Base-by-base conservation (phyloP, 2,329 filamentous ascomycete genomes). In the Curvularia lunata region DNA sequence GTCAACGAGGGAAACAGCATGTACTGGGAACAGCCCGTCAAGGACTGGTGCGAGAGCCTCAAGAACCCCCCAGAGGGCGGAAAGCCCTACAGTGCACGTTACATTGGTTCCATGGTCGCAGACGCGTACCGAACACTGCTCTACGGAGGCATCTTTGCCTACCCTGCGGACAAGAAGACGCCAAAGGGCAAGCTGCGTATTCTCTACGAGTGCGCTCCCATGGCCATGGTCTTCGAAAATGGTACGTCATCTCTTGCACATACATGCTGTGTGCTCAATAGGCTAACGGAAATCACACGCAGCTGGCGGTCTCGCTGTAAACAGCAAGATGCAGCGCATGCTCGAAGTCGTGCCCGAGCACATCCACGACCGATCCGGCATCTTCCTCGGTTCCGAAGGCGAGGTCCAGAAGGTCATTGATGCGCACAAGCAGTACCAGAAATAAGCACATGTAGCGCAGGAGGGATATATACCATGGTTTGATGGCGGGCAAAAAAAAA, bases 201-300 rank as follows among this genome's bases (percentile, higher is more conserved):
- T 67, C 78, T 99, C 70, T 99, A 99, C 80, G 95, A 99, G 83
- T 99, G 95, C 76, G 95, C 95, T 13, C 95, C 95, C 38, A 99
- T 99, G 95, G 95, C 95, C 23, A 91, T 98, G 89, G 86, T 99
- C 6, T 98, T 99, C 78, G 95, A 99, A 81, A 97, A 99, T 80
- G 95, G 91, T 94, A 79, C 80, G 88, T 82, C n/a, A 41, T 9
- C 16, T 21, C 10, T 3, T 9, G 10, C 8, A 30, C 4, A 30
- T 30, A 19, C 16, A 4, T 4, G 3, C 10, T 32, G 30, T 12
- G 2, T 63, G 6, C 18, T 5, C 23, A 8, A 5, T 23, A 13
- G n/a, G 54, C 71, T 70, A 52, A 72, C 58, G 2, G 4, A 34
- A 34, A 25, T 27, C 51, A 10, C 3, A 25, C 55, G 40, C 67